Evolutionary conservation across 345 rosid species (phyloP).

Genomic region (Noccaea caerulescens): DNA sequence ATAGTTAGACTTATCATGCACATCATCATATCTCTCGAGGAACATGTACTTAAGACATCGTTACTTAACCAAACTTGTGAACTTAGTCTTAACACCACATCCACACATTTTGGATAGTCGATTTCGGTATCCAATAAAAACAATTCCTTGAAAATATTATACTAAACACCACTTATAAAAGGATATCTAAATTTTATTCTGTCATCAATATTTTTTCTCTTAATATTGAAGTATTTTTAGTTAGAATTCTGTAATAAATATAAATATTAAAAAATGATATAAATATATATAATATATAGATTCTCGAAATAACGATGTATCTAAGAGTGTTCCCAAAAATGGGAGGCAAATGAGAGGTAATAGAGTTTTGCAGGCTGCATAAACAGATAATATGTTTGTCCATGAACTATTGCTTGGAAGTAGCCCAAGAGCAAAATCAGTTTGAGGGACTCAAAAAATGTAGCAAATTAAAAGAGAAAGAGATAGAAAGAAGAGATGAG

Average conservation of each 20-base stretch:
- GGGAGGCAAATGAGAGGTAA: background rate
- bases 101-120: background rate
- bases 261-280: background rate
- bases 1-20: background rate
- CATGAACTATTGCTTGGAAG: conserved; percentile 3
- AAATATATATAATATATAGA: background rate
- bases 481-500: background rate
- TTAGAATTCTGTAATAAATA: background rate
- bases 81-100: background rate
- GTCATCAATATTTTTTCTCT: background rate
- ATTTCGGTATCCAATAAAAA: background rate
- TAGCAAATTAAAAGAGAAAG: background rate
- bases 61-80: background rate
- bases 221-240: background rate
- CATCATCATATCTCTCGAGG: background rate
- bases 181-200: background rate
- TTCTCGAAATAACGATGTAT: background rate
- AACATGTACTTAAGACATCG: background rate
- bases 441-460: background rate
- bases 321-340: background rate
- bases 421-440: conserved; percentile 22
- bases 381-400: background rate
- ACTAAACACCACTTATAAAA: background rate
- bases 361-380: background rate
- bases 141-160: background rate